Base-by-base conservation (phyloP, 805 yeast species). In the Lipomyces sp. region DNA sequence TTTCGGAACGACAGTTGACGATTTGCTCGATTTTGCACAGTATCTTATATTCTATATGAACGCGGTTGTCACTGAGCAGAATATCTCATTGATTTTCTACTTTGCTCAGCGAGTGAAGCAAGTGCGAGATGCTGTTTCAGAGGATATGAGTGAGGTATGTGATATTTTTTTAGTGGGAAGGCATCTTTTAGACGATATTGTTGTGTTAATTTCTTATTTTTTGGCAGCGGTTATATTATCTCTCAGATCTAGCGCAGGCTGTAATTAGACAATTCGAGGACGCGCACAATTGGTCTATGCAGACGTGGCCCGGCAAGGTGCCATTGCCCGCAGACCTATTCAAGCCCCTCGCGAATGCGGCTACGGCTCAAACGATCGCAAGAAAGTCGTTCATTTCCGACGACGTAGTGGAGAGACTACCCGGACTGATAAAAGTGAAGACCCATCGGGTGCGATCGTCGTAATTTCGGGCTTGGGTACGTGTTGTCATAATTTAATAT, bases 271-370 rank as follows among this genome's bases (percentile, higher is more conserved):
- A 77, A 49, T 68, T 80, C 22, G 78, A 82, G 38, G 82, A 77
- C 8, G 61, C 68, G 22, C 81, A 76, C 60, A 74, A 73, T 39
- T 87, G 95, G 95, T 76, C 77, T 21, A 71, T 85, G 49, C 78
- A 82, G 22, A 81, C 89, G 0, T 89, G 90, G 81, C 95, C 95
- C 0, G 95, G 91, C 1, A 84, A 83, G 60, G 66, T 84, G 16
- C 77, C 79, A 18, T 65, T 88, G 18, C 83, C 91, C 0, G 68
- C 74, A n/a, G 96, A 88, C 62, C 64, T 86, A 7, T 87, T 76
- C 66, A 69, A 73, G n/a, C 79, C 85, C 1, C 79, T 84, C 73
- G 70, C 72, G 7, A 71, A 77, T n/a, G 63, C 77, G 1, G 68
- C 72, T 14, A 83, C 80, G 53, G 83, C 87, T 2, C 84, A 81